Evolutionary conservation across 371 early-diverging fungal species (phyloP), one percentile per base, ranked within the genome.

Genomic region (Mucor irregularis): DNA sequence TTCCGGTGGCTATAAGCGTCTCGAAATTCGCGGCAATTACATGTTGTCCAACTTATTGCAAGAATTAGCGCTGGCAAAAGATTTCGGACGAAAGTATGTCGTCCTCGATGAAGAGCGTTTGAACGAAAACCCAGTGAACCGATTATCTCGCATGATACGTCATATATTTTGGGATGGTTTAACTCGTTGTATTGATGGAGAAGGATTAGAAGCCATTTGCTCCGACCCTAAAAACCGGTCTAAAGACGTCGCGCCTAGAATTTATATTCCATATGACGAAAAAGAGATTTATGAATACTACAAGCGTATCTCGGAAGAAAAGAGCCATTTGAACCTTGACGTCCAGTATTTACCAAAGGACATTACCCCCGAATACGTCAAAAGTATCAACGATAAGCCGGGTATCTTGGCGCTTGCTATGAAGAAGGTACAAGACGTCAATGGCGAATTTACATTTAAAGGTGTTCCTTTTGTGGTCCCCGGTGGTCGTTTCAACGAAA

Each of bases 401-500:
- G 97, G 97, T n/a, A 89, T 97, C 33, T 76, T 97, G 35, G 75
- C 95, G 9, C 73, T 97, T 44, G 92, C 84, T 0, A 85, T 94
- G 66, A 77, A 85, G 24, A 80, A 76, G 52, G 49, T 51, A 9
- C 35, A 68, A 48, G 84, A 84, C 22, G 74, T 78, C 22, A 71
- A 72, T 29, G 86, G 85, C 1, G 62, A 68, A 3, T 58, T 66
- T 21, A 50, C 51, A 3, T 73, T 88, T 49, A 65, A 69, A 21
- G 95, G 94, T n/a, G 84, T 89, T 7, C 93, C 95, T 1, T 97
- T 95, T 63, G 90, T 94, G 17, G 97, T 97, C 4, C 97, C 97
- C 0, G 97, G 97, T 19, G 97, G 97, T 4, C 83, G 97, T 0
- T 97, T 96, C 76, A 97, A 96, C 64, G 97, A 97, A 72, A 94